phyloP scores from a whole-genome alignment of 2,329 filamentous ascomycete species.

The Trichothecium sympodiale region DNA sequence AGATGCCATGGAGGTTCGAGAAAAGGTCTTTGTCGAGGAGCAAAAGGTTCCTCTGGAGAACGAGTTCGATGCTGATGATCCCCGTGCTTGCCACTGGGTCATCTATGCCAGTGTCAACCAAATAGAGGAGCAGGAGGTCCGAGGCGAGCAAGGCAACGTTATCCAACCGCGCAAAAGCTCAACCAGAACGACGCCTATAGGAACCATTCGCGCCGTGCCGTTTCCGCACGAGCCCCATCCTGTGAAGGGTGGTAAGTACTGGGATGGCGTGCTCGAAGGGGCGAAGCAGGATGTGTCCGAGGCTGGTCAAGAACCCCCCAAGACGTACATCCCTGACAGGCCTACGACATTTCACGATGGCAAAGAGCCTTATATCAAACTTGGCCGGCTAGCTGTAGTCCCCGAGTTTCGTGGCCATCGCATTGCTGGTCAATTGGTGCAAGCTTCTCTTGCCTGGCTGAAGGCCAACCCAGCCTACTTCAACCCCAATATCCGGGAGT shows the following conservation, averaged over 20 bases:
- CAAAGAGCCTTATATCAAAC: constrained; percentile 67
- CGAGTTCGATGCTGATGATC: constrained; percentile 75
- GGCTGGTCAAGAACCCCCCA: constrained; percentile 1
- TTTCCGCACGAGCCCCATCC: constrained; percentile 64
- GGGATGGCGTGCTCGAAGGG: constrained; percentile 27
- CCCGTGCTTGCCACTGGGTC: constrained; percentile 76
- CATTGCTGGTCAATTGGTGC: constrained; percentile 55
- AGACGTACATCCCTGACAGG: constrained; percentile 24
- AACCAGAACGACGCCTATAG: constrained; percentile 44
- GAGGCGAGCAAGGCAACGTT: constrained; percentile 30
- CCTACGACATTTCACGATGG: constrained; percentile 44
- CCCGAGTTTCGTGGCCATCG: constrained; percentile 53
- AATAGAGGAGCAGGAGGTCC: constrained; percentile 28
- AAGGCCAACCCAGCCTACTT: constrained; percentile 45
- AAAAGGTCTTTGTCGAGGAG: constrained; percentile 49
- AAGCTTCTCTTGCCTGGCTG: constrained; percentile 58
- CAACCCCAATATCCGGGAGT: constrained; percentile 33
- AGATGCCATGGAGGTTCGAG: constrained; percentile 52
- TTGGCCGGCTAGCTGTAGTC: constrained; percentile 67
- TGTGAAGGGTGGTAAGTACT: constrained; percentile 34
- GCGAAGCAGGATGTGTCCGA: constrained; percentile 5
- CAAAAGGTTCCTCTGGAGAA: constrained; percentile 49
- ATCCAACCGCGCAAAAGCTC: constrained; percentile 30
- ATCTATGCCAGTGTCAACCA: constrained; percentile 58
- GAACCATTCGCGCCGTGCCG: constrained; percentile 69